Percentiles rank a stretch among this genome's conserved stretches.
These are phyloP conservation scores for Glonium stellatum DNA, from an alignment of 495 filamentous ascomycete species.

Conservation along the genomic window DNA sequence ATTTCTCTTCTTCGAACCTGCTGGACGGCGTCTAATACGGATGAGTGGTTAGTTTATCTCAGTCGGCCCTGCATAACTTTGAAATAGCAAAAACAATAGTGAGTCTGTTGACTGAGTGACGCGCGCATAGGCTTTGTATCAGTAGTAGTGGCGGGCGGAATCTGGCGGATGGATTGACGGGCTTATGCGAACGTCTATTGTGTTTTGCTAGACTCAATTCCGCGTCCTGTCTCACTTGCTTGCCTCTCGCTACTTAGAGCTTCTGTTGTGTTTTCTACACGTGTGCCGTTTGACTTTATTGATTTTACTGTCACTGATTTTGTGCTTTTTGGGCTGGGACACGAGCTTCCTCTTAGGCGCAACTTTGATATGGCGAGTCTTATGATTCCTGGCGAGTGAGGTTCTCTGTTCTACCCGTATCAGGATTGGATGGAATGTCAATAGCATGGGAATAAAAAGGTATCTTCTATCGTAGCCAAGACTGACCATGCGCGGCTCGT, in stretches of 20 bases:
- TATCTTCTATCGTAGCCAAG: neutral
- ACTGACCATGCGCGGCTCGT: conserved; percentile 2
- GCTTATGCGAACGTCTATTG: neutral
- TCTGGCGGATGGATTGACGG: neutral
- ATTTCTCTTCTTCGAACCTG: neutral
- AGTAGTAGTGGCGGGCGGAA: conserved; percentile 3
- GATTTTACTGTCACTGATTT: no score
- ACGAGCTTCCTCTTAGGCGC: no score
- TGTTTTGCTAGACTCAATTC: neutral
- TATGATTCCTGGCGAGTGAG: no score
- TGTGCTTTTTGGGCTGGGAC: no score
- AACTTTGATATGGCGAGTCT: no score
- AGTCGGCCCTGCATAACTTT: neutral
- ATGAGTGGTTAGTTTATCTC: neutral
- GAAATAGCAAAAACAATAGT: neutral
- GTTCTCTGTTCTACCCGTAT: no score
- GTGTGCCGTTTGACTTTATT: no score
- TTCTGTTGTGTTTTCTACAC: no score
- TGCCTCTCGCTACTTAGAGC: no score
- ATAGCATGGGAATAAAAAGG: no score
- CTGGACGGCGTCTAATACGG: conserved; percentile 2
- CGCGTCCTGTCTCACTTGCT: neutral
- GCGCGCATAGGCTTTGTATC: neutral
- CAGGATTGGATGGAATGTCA: no score
- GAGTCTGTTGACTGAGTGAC: neutral